A percentile compares a stretch with the other conserved stretches of the same genome.
Evolutionary conservation across 2,329 filamentous ascomycete genomes (phyloP).

Genomic region (Fusarium sp.): DNA sequence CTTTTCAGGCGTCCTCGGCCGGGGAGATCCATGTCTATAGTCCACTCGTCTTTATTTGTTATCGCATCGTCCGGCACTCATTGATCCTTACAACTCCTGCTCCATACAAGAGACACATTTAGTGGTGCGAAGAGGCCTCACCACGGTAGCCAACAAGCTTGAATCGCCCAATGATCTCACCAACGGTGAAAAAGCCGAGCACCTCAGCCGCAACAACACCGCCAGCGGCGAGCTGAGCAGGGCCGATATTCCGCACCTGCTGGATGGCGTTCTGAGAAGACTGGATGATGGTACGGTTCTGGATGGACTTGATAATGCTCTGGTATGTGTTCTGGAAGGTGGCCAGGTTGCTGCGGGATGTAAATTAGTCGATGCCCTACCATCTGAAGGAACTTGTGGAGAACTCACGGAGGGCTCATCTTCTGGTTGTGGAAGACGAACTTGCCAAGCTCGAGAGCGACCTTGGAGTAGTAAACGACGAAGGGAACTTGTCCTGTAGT

Average conservation of each 20-base stretch:
- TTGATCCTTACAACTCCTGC: constrained; percentile 23
- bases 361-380: constrained; percentile 25
- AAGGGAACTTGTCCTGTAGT: constrained; percentile 82
- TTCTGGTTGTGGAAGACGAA: constrained; percentile 88
- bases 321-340: constrained; percentile 91
- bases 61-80: constrained; percentile 29
- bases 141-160: constrained; percentile 95
- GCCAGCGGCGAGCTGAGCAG: constrained; percentile 75
- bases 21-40: constrained; percentile 41
- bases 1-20: constrained; percentile 33
- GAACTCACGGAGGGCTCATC: constrained; percentile 92
- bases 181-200: constrained; percentile 96
- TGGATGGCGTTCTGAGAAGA: constrained; percentile 68
- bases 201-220: constrained; percentile 87
- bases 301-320: constrained; percentile 75
- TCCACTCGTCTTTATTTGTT: constrained; percentile 37
- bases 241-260: constrained; percentile 75
- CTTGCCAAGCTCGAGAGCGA: constrained; percentile 87
- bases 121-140: constrained; percentile 72
- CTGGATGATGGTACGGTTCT: constrained; percentile 70
- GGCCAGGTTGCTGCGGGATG: constrained; percentile 70
- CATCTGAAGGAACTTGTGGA: constrained; percentile 17
- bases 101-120: constrained; percentile 46
- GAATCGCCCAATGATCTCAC: constrained; percentile 94
- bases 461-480: constrained; percentile 91